Conservation (phyloP, 768 basidiomycete species). For the Boletellus sp. region DNA sequence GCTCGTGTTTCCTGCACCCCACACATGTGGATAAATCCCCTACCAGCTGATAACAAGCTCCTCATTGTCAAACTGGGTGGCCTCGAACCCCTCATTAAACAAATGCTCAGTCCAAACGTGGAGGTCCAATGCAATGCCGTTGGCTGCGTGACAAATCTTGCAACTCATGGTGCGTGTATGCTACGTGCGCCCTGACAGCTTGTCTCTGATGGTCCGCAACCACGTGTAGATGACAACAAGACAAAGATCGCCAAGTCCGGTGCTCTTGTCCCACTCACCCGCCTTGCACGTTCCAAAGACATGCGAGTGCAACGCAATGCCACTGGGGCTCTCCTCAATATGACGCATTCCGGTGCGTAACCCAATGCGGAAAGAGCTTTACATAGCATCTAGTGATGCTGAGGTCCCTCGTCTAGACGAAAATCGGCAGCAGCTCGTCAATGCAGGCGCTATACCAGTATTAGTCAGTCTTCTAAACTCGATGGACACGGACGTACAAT, state of each 20-base stretch:
- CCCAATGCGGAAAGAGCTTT: background rate
- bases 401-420: conserved; percentile 60
- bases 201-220: conserved; percentile 5
- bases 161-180: conserved; percentile 80
- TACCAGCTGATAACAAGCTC: conserved; percentile 93
- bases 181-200: conserved; percentile 7
- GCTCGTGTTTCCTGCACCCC: conserved; percentile 15
- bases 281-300: conserved; percentile 95
- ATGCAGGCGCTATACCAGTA: conserved; percentile 97
- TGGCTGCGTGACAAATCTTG: conserved; percentile 97
- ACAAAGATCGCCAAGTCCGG: conserved; percentile 99
- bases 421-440: conserved; percentile 97
- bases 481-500: conserved; percentile 98
- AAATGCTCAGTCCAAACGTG: conserved; percentile 98
- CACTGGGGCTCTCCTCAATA: conserved; percentile 95
- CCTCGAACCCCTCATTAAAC: conserved; percentile 94
- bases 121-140: conserved; percentile 99
- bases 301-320: conserved; percentile 99
- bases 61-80: conserved; percentile 98
- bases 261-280: conserved; percentile 93
- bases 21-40: conserved; percentile 8
- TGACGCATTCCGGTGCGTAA: conserved; percentile 92
- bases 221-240: conserved; percentile 89
- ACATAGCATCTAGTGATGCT: conserved; percentile 1
- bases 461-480: conserved; percentile 92